Evolutionary conservation across 441 rosid genomes (phyloP).

Genomic region (Omphalea diandra): DNA sequence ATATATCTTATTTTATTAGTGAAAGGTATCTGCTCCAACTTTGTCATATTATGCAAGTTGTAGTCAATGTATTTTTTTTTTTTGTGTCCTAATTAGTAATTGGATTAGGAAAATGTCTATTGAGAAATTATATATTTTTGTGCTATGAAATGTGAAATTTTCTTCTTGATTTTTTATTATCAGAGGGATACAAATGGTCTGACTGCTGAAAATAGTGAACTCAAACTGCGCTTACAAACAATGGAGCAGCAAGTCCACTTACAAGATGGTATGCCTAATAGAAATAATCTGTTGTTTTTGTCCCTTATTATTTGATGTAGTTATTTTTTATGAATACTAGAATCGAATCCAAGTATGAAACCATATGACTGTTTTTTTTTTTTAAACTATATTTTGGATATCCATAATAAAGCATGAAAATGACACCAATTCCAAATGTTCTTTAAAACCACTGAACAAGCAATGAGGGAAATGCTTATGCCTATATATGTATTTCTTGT

Average conservation of each 20-base stretch:
- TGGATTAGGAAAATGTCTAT: background rate
- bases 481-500: background rate
- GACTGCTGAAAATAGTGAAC: constrained; percentile 85
- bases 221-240: constrained; percentile 90
- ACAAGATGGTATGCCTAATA: constrained; percentile 95
- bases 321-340: too few relatives aligned
- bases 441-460: too few relatives aligned
- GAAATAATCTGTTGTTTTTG: background rate
- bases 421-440: too few relatives aligned
- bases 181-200: constrained; percentile 98
- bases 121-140: background rate
- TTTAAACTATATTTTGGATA: too few relatives aligned
- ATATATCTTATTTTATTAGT: background rate
- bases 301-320: background rate
- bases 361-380: too few relatives aligned
- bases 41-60: background rate
- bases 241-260: constrained; percentile 97
- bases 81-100: background rate
- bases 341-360: too few relatives aligned
- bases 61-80: constrained; percentile 9
- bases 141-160: constrained; percentile 2
- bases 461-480: background rate
- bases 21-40: background rate
- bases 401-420: too few relatives aligned
- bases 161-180: constrained; percentile 20